Evolutionary conservation across 2,329 filamentous ascomycete genomes (phyloP).

Genomic region (Fulvia fulva): DNA sequence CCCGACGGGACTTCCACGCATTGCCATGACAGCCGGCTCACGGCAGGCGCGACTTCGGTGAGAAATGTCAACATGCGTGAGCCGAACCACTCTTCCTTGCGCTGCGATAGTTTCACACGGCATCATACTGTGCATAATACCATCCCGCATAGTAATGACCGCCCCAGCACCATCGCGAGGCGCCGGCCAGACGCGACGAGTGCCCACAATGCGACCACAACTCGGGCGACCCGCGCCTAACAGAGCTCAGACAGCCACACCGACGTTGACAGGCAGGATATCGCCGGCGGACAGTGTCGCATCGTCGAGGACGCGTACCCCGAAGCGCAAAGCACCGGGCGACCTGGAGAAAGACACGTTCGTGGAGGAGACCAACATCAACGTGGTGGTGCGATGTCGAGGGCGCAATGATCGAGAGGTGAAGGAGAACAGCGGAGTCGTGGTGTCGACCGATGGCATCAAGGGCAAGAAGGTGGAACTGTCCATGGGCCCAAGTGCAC

Average conservation of each 20-base stretch:
- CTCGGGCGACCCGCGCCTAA: conserved; percentile 38
- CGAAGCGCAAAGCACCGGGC: conserved; percentile 82
- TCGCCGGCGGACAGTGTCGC: conserved; percentile 70
- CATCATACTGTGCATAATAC: not conserved
- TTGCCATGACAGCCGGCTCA: not conserved
- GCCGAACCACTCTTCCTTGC: not conserved
- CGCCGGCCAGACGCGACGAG: conserved; percentile 22
- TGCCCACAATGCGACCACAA: conserved; percentile 50
- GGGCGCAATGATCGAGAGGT: conserved; percentile 91
- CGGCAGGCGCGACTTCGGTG: not conserved
- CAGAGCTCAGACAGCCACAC: conserved; percentile 48
- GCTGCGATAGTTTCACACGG: not conserved
- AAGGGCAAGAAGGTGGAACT: conserved; percentile 80
- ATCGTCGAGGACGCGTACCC: conserved; percentile 55
- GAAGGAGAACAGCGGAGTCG: conserved; percentile 88
- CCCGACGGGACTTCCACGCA: not conserved
- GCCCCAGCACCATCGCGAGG: conserved; percentile 8
- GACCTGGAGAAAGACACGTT: conserved; percentile 53
- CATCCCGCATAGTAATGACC: conserved; percentile 8
- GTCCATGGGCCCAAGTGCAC: conserved; percentile 84
- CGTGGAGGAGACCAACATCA: conserved; percentile 89
- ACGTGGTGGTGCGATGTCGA: conserved; percentile 91
- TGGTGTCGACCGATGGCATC: conserved; percentile 81
- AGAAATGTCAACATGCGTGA: not conserved
- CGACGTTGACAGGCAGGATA: conserved; percentile 47